phyloP scores from a whole-genome alignment of 306 rosid species.

The Sophora flavescens region DNA sequence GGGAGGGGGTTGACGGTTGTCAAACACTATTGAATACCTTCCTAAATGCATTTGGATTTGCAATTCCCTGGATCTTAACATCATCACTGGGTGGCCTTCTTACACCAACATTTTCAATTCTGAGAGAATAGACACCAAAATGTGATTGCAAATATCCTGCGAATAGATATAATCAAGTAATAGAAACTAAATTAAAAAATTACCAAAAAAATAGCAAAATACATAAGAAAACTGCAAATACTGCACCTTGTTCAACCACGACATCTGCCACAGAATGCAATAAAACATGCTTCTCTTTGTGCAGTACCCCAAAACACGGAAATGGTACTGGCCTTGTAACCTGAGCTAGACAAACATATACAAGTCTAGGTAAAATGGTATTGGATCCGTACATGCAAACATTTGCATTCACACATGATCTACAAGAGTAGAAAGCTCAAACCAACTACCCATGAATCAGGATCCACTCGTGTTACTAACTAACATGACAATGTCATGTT shows the following conservation, averaged over 20 bases:
- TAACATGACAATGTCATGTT: no score
- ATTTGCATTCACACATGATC: not conserved
- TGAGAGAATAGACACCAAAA: conserved; percentile 80
- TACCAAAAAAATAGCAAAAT: not conserved
- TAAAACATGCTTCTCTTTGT: conserved; percentile 93
- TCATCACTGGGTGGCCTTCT: conserved; percentile 93
- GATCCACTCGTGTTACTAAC: no score
- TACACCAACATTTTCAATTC: conserved; percentile 85
- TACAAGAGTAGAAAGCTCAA: not conserved
- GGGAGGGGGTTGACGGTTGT: not conserved
- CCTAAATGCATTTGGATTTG: conserved; percentile 83
- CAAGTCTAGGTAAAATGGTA: conserved; percentile 14
- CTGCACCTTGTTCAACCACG: conserved; percentile 89
- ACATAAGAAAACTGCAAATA: conserved; percentile 29
- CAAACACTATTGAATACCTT: conserved; percentile 60
- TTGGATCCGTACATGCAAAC: conserved; percentile 7
- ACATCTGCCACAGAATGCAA: conserved; percentile 84
- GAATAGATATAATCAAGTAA: conserved; percentile 14
- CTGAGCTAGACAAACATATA: conserved; percentile 59
- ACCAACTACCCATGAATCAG: not conserved
- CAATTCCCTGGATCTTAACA: conserved; percentile 86
- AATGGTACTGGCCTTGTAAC: conserved; percentile 85
- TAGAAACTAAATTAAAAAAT: conserved; percentile 16
- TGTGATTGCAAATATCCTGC: conserved; percentile 90
- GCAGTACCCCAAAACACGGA: conserved; percentile 87